A percentile compares a stretch with the other conserved stretches of the same genome.
These are phyloP conservation scores for Phialemoniopsis sp. DNA, from an alignment of 2,329 filamentous ascomycete species.

Conservation along the genomic window DNA sequence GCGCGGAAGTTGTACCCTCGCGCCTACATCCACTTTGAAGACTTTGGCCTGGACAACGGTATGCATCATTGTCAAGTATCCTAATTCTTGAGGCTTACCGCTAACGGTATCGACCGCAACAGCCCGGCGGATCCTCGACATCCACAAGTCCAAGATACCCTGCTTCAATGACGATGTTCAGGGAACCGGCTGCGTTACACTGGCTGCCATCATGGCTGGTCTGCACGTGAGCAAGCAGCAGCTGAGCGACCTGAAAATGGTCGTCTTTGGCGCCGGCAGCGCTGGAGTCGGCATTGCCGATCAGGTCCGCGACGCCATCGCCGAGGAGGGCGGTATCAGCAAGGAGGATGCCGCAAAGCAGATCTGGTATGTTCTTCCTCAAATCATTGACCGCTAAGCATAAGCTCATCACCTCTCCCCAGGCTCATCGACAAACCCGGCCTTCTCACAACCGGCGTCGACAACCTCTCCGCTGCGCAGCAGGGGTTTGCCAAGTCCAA, in stretches of 20 bases:
- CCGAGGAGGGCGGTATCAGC: constrained; percentile 58
- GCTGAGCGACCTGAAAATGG: constrained; percentile 64
- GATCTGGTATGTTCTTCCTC: constrained; percentile 70
- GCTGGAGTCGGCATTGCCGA: constrained; percentile 85
- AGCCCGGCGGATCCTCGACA: constrained; percentile 72
- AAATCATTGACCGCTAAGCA: too few relatives aligned
- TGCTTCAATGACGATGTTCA: constrained; percentile 94
- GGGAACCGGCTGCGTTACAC: constrained; percentile 81
- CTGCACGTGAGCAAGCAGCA: constrained; percentile 64
- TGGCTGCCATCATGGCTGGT: constrained; percentile 76
- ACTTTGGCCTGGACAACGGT: constrained; percentile 76
- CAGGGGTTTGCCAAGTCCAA: constrained; percentile 60
- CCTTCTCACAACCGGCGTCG: constrained; percentile 59
- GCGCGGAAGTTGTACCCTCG: constrained; percentile 68
- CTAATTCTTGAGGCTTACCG: not conserved
- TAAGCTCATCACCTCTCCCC: constrained; percentile 1
- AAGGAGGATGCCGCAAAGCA: constrained; percentile 74
- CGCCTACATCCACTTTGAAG: constrained; percentile 86
- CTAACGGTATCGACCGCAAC: not conserved
- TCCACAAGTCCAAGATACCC: constrained; percentile 67
- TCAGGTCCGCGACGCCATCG: constrained; percentile 76
- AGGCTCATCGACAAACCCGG: constrained; percentile 82
- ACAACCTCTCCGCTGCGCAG: constrained; percentile 63
- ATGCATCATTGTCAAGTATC: constrained; percentile 14
- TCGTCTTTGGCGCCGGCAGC: constrained; percentile 77